Percentiles rank a stretch among this genome's conserved stretches.
These are phyloP conservation scores for Penicillium taxi DNA, from an alignment of 495 filamentous ascomycete genomes.

Conservation along the genomic window DNA sequence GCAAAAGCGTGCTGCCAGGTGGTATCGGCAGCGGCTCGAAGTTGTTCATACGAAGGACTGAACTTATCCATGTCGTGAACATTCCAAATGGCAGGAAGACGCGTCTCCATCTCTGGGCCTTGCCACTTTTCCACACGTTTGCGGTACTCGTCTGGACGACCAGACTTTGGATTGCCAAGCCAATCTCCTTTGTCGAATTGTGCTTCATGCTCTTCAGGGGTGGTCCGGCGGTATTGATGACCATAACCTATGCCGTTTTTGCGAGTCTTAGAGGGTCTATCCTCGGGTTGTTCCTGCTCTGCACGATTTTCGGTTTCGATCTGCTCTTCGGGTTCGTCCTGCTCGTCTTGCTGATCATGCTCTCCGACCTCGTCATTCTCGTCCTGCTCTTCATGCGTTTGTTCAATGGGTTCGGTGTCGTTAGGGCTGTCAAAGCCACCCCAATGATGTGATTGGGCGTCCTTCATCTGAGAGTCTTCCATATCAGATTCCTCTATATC, in stretches of 20 bases:
- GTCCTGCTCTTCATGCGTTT: slow-evolving; percentile 8
- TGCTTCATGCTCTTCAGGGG: no score
- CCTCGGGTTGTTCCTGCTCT: neutral
- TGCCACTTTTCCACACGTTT: slow-evolving; percentile 15
- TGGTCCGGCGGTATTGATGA: no score
- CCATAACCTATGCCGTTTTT: no score
- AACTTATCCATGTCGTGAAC: slow-evolving; percentile 45
- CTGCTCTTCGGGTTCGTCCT: slow-evolving; percentile 12
- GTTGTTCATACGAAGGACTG: slow-evolving; percentile 31
- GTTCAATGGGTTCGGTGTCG: no score
- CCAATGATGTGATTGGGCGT: no score
- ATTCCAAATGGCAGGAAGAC: slow-evolving; percentile 53
- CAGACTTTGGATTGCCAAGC: slow-evolving; percentile 25
- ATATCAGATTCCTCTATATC: slow-evolving; percentile 3
- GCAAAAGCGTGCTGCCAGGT: slow-evolving; percentile 31
- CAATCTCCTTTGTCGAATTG: no score
- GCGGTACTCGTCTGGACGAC: slow-evolving; percentile 16
- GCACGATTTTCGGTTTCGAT: slow-evolving; percentile 2
- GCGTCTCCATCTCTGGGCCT: slow-evolving; percentile 40
- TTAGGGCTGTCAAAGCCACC: no score
- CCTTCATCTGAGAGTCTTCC: slow-evolving; percentile 1
- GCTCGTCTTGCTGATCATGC: slow-evolving; percentile 10
- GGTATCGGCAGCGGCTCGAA: slow-evolving; percentile 17
- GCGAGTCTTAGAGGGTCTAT: no score
- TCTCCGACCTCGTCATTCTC: slow-evolving; percentile 17